phyloP scores from a whole-genome alignment of 129 eudicot genomes.

The Lonicera japonica region DNA sequence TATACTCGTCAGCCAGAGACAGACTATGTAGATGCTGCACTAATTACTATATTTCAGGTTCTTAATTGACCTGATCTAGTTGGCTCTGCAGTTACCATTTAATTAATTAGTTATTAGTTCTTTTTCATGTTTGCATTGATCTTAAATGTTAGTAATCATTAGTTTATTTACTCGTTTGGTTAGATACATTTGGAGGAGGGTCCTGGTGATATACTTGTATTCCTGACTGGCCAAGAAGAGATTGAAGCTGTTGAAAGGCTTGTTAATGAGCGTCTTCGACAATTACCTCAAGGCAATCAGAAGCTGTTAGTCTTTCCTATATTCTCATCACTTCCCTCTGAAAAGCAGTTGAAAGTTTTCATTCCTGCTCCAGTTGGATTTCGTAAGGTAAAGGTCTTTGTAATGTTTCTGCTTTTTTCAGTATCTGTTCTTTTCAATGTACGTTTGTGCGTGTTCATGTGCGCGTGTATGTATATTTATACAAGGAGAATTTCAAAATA shows the following conservation, averaged over 20 bases:
- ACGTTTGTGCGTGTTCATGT: too few species aligned
- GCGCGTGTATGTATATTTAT: too few species aligned
- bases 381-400: constrained; percentile 50
- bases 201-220: constrained; percentile 90
- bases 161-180: constrained; percentile 9
- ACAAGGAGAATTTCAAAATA: too few species aligned
- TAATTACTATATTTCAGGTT: constrained; percentile 89
- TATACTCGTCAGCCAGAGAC: constrained; percentile 79
- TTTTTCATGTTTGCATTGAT: background rate
- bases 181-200: constrained; percentile 88
- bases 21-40: constrained; percentile 83
- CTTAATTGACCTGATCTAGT: background rate
- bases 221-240: constrained; percentile 97
- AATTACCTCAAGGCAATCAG: constrained; percentile 58
- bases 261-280: constrained; percentile 58
- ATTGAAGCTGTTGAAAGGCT: constrained; percentile 88
- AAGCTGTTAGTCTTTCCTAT: constrained; percentile 60
- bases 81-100: too few species aligned
- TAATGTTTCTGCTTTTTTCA: too few species aligned
- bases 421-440: too few species aligned
- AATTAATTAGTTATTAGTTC: too few species aligned
- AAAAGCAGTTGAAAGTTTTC: constrained; percentile 84
- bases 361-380: constrained; percentile 65
- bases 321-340: constrained; percentile 92
- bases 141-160: too few species aligned